Percentiles rank a stretch among this genome's conserved stretches.
Conservation (phyloP, 1,284 basidiomycete species). For the Fomitiporia mediterranea region DNA sequence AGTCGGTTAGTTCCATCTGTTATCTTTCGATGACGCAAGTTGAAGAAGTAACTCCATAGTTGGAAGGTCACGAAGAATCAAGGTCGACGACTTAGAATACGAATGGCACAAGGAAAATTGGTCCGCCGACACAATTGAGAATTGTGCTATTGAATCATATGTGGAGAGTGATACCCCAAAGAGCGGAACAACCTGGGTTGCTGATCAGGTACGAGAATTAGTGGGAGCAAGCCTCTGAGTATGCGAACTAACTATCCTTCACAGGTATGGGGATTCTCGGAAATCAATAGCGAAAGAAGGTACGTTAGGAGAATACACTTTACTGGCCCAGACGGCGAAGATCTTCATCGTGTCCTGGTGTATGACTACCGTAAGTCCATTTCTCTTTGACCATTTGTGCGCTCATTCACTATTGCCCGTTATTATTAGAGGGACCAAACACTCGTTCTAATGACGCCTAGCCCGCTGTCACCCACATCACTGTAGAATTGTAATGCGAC, state of each 20-base stretch:
- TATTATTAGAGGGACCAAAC: constrained; percentile 17
- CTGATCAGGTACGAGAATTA: constrained; percentile 40
- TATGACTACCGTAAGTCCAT: constrained; percentile 55
- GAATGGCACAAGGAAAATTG: constrained; percentile 50
- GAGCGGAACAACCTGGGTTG: constrained; percentile 50
- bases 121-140: constrained; percentile 49
- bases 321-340: constrained; percentile 55
- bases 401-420: neutral
- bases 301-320: constrained; percentile 61
- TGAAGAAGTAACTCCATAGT: constrained; percentile 2
- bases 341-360: constrained; percentile 52
- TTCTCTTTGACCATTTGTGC: neutral
- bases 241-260: neutral
- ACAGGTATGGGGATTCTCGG: constrained; percentile 69
- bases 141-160: constrained; percentile 46
- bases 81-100: constrained; percentile 43
- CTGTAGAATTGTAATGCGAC: too few species aligned
- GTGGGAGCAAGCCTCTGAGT: neutral
- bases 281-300: constrained; percentile 52
- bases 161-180: constrained; percentile 50
- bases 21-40: neutral
- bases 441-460: too few species aligned
- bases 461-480: too few species aligned
- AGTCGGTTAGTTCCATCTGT: constrained; percentile 41
- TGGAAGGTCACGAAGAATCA: constrained; percentile 36